Evolutionary conservation across 1,284 basidiomycete species (phyloP).

Genomic region (Termitomyces sp.): DNA sequence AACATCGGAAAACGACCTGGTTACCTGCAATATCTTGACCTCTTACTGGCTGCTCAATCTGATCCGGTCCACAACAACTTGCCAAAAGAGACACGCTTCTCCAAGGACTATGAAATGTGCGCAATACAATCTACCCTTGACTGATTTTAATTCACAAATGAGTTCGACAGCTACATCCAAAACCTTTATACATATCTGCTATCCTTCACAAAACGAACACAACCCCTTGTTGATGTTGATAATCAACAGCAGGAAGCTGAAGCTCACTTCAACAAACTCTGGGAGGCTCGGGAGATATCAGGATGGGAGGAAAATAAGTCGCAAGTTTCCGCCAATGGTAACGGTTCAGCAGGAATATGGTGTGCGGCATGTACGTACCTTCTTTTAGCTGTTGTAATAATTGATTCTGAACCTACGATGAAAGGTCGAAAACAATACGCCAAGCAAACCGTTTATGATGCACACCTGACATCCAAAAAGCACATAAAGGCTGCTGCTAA

Average conservation of each 20-base stretch:
- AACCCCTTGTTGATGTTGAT: conserved; percentile 83
- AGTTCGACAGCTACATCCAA: conserved; percentile 67
- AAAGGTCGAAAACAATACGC: conserved; percentile 89
- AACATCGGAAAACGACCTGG: conserved; percentile 73
- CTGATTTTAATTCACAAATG: conserved; percentile 8
- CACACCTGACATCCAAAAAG: conserved; percentile 91
- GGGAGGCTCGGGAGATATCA: conserved; percentile 73
- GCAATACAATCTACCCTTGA: conserved; percentile 24
- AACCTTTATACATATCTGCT: conserved; percentile 81
- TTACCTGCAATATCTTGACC: conserved; percentile 90
- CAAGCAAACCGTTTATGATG: conserved; percentile 97
- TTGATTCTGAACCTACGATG: conserved; percentile 3
- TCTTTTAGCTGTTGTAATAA: conserved; percentile 10
- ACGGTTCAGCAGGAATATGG: conserved; percentile 76
- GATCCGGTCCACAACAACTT: conserved; percentile 68
- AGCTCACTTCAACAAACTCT: conserved; percentile 70
- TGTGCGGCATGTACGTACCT: conserved; percentile 83
- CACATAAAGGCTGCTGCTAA: conserved; percentile 87
- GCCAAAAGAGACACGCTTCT: conserved; percentile 63
- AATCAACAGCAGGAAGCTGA: conserved; percentile 61
- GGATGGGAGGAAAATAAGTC: conserved; percentile 64
- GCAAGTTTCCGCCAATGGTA: conserved; percentile 37
- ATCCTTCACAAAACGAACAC: conserved; percentile 83
- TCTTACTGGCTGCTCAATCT: conserved; percentile 58
- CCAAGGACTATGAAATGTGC: conserved; percentile 77